Evolutionary conservation across 1,284 basidiomycete species (phyloP), one percentile per base, ranked within the genome.

Genomic region (Boletus holoroseus): DNA sequence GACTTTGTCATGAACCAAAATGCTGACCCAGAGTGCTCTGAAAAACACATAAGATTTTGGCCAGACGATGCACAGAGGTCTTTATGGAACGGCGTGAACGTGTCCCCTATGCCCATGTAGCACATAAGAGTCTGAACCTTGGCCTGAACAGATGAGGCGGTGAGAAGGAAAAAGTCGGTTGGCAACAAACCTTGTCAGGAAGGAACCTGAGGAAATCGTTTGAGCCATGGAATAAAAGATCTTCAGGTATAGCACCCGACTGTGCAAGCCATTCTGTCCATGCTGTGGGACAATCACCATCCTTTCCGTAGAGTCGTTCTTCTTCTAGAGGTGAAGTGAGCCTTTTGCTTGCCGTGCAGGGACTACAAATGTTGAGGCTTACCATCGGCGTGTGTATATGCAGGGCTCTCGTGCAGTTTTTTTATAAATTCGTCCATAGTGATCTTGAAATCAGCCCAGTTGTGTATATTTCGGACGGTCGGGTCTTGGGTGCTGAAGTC

Each of bases 1-100:
- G 79, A 74, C 47, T 74, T 70, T 2, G 88, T 88, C 85, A 90
- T 87, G 65, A 90, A 89, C 87, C 87, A 90, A 60, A 81, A 87
- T 1, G 87, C 82, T 1, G 81, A 83, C 1, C 82, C 85, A 35
- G 66, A 73, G 24, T 80, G 69, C 59, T 87, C 84, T 0, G 86
- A 78, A 60, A 83, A 82, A 58, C 81, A 83, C 88, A 90, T 89
- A 11, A 90, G 70, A 59, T 90, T 90, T 43, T 90, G 87, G 7
- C 87, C 88, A 3, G 82, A 82, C 2, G 86, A 89, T 1, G 78
- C 86, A 59, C 88, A 90, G 0, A 84, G 73, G 64, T 90, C 87
- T 64, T 90, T 90, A 62, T 90, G 88, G 47, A 78, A 83, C 0
- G 88, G 82, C 0, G 87, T 90, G 61, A 81, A 83, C 0, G 86